Conservation (phyloP, 1,284 basidiomycete species). For the Ganoderma lucidum region DNA sequence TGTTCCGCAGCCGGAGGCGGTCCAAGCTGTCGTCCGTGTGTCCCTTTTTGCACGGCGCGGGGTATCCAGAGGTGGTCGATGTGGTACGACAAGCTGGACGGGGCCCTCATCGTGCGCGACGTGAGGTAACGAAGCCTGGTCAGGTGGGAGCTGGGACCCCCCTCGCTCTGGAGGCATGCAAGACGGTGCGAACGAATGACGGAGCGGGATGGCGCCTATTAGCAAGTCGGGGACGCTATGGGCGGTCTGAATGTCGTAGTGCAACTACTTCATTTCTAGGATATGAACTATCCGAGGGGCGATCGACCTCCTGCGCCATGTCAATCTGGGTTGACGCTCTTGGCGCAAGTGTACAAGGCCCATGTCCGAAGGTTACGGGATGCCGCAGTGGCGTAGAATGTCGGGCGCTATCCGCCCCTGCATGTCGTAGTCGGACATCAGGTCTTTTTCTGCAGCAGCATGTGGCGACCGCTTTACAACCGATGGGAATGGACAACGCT, state of each 20-base stretch:
- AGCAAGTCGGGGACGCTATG: neutral
- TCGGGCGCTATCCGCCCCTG: neutral
- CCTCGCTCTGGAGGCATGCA: conserved; percentile 23
- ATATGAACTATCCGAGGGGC: neutral
- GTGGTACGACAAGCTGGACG: conserved; percentile 15
- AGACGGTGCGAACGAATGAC: conserved; percentile 16
- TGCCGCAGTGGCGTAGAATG: neutral
- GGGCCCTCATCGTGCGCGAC: conserved; percentile 23
- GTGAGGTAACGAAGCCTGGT: conserved; percentile 29
- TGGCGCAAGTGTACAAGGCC: neutral
- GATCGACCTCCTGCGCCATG: conserved; percentile 1
- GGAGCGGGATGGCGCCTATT: conserved; percentile 4
- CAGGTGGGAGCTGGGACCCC: conserved; percentile 20
- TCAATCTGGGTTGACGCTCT: conserved; percentile 2
- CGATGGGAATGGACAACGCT: conserved; percentile 1
- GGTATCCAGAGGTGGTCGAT: conserved; percentile 7
- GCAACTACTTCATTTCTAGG: neutral
- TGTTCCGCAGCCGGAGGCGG: conserved; percentile 11
- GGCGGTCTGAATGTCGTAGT: neutral
- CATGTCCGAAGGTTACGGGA: conserved; percentile 5
- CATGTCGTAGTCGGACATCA: conserved; percentile 1
- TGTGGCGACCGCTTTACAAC: neutral
- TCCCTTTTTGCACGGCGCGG: neutral
- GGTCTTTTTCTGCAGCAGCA: neutral
- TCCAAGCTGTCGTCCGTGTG: neutral